phyloP scores from a whole-genome alignment of 2,329 filamentous ascomycete genomes.

The Nigrospora osmanthi region DNA sequence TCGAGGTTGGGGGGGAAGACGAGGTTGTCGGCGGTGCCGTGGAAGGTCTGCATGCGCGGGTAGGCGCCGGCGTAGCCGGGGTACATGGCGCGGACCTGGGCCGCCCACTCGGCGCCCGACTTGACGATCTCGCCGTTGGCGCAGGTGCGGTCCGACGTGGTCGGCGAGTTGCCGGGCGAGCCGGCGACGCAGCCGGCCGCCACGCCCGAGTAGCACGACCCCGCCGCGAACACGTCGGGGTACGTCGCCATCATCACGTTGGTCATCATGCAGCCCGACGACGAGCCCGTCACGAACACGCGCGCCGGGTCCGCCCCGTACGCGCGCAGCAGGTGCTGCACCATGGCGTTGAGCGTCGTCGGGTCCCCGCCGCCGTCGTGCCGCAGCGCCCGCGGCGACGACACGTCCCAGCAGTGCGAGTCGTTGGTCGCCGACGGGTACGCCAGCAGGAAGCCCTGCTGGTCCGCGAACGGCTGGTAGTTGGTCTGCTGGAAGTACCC shows the following conservation, averaged over 20 bases:
- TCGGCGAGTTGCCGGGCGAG: slow-evolving; percentile 4
- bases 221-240: slow-evolving; percentile 36
- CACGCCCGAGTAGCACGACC: slow-evolving; percentile 34
- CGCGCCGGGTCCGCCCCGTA: slow-evolving; percentile 42
- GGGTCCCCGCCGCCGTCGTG: slow-evolving; percentile 51
- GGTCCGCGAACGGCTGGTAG: slow-evolving; percentile 8
- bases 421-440: slow-evolving; percentile 13
- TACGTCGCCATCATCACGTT: slow-evolving; percentile 34
- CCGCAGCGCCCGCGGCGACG: slow-evolving; percentile 35
- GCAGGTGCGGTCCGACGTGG: slow-evolving; percentile 24
- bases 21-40: slow-evolving; percentile 24
- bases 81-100: slow-evolving; percentile 26
- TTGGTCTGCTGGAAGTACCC: slow-evolving; percentile 8
- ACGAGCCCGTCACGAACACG: slow-evolving; percentile 46
- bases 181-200: slow-evolving; percentile 32
- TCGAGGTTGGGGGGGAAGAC: slow-evolving; percentile 26
- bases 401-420: slow-evolving; percentile 40
- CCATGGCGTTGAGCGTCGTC: slow-evolving; percentile 51
- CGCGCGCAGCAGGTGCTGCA: slow-evolving; percentile 41
- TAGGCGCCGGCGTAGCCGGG: slow-evolving; percentile 21
- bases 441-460: slow-evolving; percentile 11
- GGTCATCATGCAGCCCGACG: slow-evolving; percentile 24
- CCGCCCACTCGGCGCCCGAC: slow-evolving; percentile 33
- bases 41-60: slow-evolving; percentile 21
- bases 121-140: slow-evolving; percentile 26